Conservation (phyloP, 2,329 filamentous ascomycete genomes). For the Fusarium pseudograminearum region DNA sequence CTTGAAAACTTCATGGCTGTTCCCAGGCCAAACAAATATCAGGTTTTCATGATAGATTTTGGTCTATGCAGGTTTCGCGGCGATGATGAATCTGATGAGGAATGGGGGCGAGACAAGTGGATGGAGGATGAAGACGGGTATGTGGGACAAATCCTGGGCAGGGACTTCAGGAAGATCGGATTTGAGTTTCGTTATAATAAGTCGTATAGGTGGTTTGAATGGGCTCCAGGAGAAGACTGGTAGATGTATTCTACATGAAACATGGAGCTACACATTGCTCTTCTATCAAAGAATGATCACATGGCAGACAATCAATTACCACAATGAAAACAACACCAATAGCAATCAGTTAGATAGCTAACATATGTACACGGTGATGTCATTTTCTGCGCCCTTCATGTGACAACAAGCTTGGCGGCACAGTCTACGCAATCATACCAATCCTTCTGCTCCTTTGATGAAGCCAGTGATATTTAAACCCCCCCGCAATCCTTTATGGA, state of each 20-base stretch:
- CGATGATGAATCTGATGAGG: conserved; percentile 35
- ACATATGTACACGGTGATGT: background rate
- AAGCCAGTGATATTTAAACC: background rate
- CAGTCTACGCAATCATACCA: background rate
- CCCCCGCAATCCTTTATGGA: rapidly evolving
- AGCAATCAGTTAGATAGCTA: rapidly evolving
- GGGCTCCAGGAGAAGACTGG: background rate
- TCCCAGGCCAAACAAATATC: background rate
- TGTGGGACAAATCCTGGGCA: too few species aligned
- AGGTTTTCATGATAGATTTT: conserved; percentile 48
- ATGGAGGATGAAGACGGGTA: conserved; percentile 41
- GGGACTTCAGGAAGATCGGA: too few species aligned
- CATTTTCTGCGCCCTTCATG: background rate
- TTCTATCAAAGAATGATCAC: background rate
- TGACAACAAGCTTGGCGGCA: background rate
- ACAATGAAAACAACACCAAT: background rate
- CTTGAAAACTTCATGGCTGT: conserved; percentile 44
- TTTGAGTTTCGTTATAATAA: too few species aligned
- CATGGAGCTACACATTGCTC: background rate
- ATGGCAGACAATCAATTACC: background rate
- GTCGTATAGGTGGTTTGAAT: background rate
- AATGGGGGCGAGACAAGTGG: conserved; percentile 40
- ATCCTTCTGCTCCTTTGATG: background rate
- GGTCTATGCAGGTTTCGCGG: conserved; percentile 35
- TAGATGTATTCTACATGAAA: background rate